phyloP scores from a whole-genome alignment of 371 early-diverging fungal species.

The Mucor ambiguus region DNA sequence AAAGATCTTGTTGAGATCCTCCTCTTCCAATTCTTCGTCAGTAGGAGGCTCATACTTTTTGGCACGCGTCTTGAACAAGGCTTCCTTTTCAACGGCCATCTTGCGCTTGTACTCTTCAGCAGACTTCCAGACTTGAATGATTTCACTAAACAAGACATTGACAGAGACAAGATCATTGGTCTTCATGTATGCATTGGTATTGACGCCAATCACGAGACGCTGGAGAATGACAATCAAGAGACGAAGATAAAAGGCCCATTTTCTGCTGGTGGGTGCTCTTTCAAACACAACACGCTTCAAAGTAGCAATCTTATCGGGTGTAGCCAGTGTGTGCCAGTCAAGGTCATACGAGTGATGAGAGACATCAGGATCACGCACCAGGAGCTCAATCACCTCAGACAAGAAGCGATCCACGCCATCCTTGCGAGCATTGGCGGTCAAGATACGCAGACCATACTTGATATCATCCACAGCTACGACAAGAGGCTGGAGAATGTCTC shows the following conservation, averaged over 20 bases:
- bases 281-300: slow-evolving; percentile 59
- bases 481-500: slow-evolving; percentile 80
- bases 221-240: slow-evolving; percentile 63
- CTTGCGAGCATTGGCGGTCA: slow-evolving; percentile 39
- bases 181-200: slow-evolving; percentile 57
- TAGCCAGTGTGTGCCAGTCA: slow-evolving; percentile 53
- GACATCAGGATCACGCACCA: slow-evolving; percentile 49
- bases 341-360: slow-evolving; percentile 36
- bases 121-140: slow-evolving; percentile 72
- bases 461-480: slow-evolving; percentile 72
- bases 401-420: slow-evolving; percentile 35
- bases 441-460: slow-evolving; percentile 76
- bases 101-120: slow-evolving; percentile 70
- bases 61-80: slow-evolving; percentile 74
- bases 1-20: slow-evolving; percentile 73
- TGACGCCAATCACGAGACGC: slow-evolving; percentile 53
- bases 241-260: slow-evolving; percentile 69
- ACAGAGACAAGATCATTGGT: slow-evolving; percentile 55
- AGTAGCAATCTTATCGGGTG: slow-evolving; percentile 41
- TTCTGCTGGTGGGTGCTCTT: slow-evolving; percentile 49
- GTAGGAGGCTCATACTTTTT: slow-evolving; percentile 64
- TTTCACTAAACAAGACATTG: slow-evolving; percentile 62
- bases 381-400: slow-evolving; percentile 47
- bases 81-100: slow-evolving; percentile 72
- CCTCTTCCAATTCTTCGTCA: slow-evolving; percentile 76